Percentiles rank a stretch among this genome's conserved stretches.
Evolutionary conservation across 257 asterid species (phyloP).

Genomic region (Hygrophila difformis): DNA sequence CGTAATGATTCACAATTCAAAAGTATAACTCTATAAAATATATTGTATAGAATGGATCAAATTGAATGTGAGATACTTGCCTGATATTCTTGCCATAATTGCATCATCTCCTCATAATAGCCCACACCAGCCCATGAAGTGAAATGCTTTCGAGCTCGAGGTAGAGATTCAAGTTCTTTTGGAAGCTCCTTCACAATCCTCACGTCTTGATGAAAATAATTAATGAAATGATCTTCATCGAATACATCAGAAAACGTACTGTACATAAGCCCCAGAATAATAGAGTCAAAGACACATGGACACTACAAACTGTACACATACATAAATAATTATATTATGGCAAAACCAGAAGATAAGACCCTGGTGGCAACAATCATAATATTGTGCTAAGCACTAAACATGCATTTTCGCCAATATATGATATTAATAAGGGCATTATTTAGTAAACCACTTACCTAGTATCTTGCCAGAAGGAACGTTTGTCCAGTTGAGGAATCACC

Average conservation of each 20-base stretch:
- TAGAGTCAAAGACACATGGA: constrained; percentile 14
- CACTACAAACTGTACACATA: background rate
- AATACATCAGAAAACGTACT: constrained; percentile 86
- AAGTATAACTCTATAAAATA: background rate
- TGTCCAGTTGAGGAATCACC: constrained; percentile 90
- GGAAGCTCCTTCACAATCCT: constrained; percentile 80
- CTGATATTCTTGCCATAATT: constrained; percentile 81
- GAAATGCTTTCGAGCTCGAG: constrained; percentile 92
- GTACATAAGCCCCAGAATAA: constrained; percentile 26
- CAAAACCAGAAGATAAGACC: constrained; percentile 1
- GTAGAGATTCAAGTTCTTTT: constrained; percentile 58
- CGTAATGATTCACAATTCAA: too few species aligned
- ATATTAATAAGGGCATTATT: background rate
- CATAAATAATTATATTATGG: background rate
- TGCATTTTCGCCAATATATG: background rate
- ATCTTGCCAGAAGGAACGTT: constrained; percentile 94
- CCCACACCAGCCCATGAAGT: constrained; percentile 75
- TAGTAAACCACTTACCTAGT: constrained; percentile 46
- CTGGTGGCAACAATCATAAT: background rate
- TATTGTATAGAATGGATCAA: constrained; percentile 3
- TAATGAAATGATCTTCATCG: constrained; percentile 73
- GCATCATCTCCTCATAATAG: constrained; percentile 71
- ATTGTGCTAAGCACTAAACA: constrained; percentile 8
- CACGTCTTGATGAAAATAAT: constrained; percentile 54
- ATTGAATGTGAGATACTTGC: constrained; percentile 27